These are phyloP conservation scores for Carallia brachiata DNA, from an alignment of 345 rosid species.

Conservation along the genomic window DNA sequence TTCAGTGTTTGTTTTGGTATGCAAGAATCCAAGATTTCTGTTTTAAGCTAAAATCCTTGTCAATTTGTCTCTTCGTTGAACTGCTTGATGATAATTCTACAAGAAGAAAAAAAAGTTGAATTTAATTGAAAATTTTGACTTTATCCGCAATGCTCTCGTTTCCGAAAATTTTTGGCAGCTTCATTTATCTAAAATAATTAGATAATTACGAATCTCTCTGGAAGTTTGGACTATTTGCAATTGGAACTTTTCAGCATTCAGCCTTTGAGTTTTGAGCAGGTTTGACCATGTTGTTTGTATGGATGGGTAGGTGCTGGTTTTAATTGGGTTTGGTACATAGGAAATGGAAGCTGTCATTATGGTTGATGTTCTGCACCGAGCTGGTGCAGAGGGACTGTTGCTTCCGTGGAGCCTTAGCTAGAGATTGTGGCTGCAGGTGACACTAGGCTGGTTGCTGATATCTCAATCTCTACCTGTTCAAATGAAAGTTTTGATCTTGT, in stretches of 20 bases:
- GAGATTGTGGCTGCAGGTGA: slow-evolving; percentile 79
- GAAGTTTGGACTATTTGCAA: not conserved
- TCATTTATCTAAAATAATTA: not conserved
- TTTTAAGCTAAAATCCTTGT: not conserved
- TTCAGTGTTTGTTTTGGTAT: not conserved
- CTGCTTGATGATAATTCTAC: too few relatives aligned
- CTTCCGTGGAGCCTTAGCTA: slow-evolving; percentile 83
- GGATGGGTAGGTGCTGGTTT: slow-evolving; percentile 65
- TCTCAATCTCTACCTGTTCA: slow-evolving; percentile 56
- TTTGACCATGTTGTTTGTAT: slow-evolving; percentile 13
- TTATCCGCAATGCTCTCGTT: too few relatives aligned
- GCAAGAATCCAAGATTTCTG: not conserved
- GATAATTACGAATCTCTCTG: not conserved
- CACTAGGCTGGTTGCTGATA: slow-evolving; percentile 72
- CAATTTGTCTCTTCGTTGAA: not conserved
- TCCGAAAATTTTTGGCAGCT: not conserved
- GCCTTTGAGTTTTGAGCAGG: not conserved
- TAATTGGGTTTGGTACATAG: slow-evolving; percentile 84
- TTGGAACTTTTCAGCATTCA: not conserved
- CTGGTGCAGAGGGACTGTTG: slow-evolving; percentile 83
- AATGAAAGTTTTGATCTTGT: slow-evolving; percentile 72
- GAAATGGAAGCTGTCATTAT: slow-evolving; percentile 91
- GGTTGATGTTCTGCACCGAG: slow-evolving; percentile 73
- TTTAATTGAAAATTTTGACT: too few relatives aligned
- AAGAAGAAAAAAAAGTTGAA: too few relatives aligned